phyloP scores from a whole-genome alignment of 179 eudicot species.

The Beta macrorhiza region DNA sequence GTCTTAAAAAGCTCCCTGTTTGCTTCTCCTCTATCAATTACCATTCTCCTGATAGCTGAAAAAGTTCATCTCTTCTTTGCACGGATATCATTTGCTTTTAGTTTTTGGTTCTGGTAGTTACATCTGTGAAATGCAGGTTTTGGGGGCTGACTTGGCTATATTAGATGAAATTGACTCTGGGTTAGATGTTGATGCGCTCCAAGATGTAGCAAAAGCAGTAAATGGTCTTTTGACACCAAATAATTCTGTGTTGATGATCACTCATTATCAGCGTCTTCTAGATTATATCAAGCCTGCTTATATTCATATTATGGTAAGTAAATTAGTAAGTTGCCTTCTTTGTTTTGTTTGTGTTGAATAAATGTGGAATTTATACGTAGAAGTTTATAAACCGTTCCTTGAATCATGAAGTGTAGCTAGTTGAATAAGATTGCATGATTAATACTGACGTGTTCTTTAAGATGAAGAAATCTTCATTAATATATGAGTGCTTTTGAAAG shows the following conservation, averaged over 20 bases:
- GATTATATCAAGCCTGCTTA: constrained; percentile 72
- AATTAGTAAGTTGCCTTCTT: background rate
- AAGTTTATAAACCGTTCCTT: background rate
- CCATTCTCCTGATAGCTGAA: background rate
- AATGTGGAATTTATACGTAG: background rate
- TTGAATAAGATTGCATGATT: background rate
- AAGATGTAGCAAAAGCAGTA: constrained; percentile 89
- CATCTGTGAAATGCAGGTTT: constrained; percentile 50
- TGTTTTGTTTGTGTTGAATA: background rate
- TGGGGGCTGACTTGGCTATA: constrained; percentile 91
- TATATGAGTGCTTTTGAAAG: background rate
- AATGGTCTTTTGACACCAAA: constrained; percentile 66
- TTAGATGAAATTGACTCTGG: constrained; percentile 98
- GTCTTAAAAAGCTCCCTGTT: background rate
- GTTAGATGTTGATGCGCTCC: constrained; percentile 94
- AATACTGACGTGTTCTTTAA: background rate
- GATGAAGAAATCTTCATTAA: background rate
- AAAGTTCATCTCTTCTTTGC: background rate
- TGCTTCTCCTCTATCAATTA: background rate
- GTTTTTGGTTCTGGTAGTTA: background rate
- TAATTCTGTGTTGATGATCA: constrained; percentile 86
- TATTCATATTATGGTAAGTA: constrained; percentile 87
- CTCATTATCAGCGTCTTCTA: constrained; percentile 84
- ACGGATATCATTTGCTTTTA: background rate
- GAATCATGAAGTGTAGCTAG: constrained; percentile 2